Conservation (phyloP, 371 early-diverging fungal genomes). For the Mortierella sp. region DNA sequence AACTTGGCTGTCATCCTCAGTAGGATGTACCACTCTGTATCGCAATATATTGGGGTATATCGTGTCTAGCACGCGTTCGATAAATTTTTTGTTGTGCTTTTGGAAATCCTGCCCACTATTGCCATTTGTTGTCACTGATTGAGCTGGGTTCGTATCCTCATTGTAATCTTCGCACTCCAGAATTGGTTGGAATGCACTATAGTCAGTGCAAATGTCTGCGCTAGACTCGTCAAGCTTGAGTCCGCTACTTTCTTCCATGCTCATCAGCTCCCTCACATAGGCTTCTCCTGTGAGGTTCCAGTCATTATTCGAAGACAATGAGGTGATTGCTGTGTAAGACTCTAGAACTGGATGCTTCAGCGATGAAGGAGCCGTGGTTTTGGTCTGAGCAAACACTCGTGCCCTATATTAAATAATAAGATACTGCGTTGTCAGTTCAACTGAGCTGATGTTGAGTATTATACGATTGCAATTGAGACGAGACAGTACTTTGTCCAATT, state of each 20-base stretch:
- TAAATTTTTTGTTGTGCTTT: slow-evolving; percentile 21
- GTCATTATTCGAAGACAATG: slow-evolving; percentile 30
- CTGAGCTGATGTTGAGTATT: background rate
- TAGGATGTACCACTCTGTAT: slow-evolving; percentile 29
- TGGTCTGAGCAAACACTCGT: slow-evolving; percentile 27
- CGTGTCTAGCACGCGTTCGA: slow-evolving; percentile 40
- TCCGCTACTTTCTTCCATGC: slow-evolving; percentile 1
- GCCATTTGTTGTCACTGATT: background rate
- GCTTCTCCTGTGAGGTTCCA: slow-evolving; percentile 50
- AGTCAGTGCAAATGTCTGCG: background rate
- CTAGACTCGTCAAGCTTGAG: background rate
- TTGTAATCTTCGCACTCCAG: slow-evolving; percentile 33
- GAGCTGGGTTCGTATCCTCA: background rate
- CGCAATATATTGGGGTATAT: slow-evolving; percentile 47
- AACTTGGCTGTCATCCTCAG: slow-evolving; percentile 15
- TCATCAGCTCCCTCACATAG: slow-evolving; percentile 38
- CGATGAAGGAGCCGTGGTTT: background rate
- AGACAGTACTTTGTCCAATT: slow-evolving; percentile 45
- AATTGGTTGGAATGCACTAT: slow-evolving; percentile 19
- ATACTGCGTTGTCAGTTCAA: background rate
- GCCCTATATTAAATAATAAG: slow-evolving; percentile 14
- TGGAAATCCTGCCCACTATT: background rate
- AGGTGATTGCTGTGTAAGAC: slow-evolving; percentile 25
- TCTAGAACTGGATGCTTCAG: background rate
- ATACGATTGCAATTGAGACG: background rate